These are phyloP conservation scores for Geotrichum carabidarum DNA, from an alignment of 1,139 yeast species.

Conservation along the genomic window DNA sequence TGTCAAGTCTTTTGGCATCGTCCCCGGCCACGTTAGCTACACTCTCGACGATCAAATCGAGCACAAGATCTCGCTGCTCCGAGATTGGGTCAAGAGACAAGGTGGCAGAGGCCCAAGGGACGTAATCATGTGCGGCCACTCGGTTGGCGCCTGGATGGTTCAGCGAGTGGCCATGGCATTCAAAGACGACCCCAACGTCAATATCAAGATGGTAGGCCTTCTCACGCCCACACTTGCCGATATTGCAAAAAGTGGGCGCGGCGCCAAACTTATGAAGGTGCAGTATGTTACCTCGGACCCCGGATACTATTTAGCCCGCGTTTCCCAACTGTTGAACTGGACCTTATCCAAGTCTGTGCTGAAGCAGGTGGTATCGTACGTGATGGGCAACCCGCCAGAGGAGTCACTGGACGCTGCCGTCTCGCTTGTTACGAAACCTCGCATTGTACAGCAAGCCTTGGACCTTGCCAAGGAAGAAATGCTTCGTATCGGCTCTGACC, in stretches of 20 bases:
- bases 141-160: slow-evolving; percentile 55
- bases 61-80: slow-evolving; percentile 46
- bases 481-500: slow-evolving; percentile 40
- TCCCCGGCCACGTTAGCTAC: slow-evolving; percentile 31
- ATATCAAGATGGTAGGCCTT: slow-evolving; percentile 47
- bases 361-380: slow-evolving; percentile 18
- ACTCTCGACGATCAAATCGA: slow-evolving; percentile 49
- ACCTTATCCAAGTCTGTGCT: slow-evolving; percentile 22
- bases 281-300: slow-evolving; percentile 14
- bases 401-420: slow-evolving; percentile 45
- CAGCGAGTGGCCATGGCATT: slow-evolving; percentile 45
- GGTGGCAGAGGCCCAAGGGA: slow-evolving; percentile 30
- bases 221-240: slow-evolving; percentile 61
- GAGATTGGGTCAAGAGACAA: slow-evolving; percentile 29
- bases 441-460: slow-evolving; percentile 49
- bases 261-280: slow-evolving; percentile 38
- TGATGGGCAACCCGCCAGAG: slow-evolving; percentile 31
- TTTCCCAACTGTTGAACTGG: slow-evolving; percentile 25
- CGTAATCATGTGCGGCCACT: slow-evolving; percentile 52
- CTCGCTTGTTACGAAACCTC: slow-evolving; percentile 41
- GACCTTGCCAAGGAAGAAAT: slow-evolving; percentile 57
- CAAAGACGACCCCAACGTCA: slow-evolving; percentile 21
- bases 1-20: slow-evolving; percentile 25
- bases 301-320: slow-evolving; percentile 18
- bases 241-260: slow-evolving; percentile 50